Base-by-base conservation (phyloP, 306 rosid species). In the Cucumis sativus region DNA sequence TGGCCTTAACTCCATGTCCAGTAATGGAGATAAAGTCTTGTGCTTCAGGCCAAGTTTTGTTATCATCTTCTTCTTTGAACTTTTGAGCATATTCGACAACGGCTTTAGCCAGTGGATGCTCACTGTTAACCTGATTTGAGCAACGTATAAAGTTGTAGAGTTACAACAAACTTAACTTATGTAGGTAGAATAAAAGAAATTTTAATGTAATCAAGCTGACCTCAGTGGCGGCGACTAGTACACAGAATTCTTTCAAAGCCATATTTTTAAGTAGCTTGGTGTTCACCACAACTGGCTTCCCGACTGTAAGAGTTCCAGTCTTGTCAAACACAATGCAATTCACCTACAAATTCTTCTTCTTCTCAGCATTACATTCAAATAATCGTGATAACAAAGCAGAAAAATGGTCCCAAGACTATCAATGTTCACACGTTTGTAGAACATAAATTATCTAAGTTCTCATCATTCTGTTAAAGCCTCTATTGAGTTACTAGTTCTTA, bases 301-400 rank as follows among this genome's bases (percentile, higher is more conserved):
- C 98, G 66, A 82, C 41, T 12, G 98, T 93, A 81, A 93, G 96
- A 51, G 98, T 93, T 16, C 96, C 98, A 17, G 98, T 93, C 91
- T 93, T 93, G 78, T 93, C 96, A 51, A 93, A 93, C 70, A 93
- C 92, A 47, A 93, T 86, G 88, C 96, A 93, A 79, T 80, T 84
- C 78, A 93, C 96, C 97, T 90, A 78, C 82, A 83, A 45, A 35
- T n/a, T 15, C 75, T 56, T 6, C 52, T 17, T 33, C 57, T 17
- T 12, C 17, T 51, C 61, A 72, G 17, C 23, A 72, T 51, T 30
- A 8, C 9, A 10, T 51, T 52, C 15, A 47, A 71, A 49, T 51
- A 30, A 25, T 51, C 16, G 1, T 17, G 77, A 72, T 28, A 52
- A 72, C 28, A 52, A 28, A 72, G 77, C 1, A 16, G 21, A 49